phyloP scores from a whole-genome alignment of 2,329 filamentous ascomycete genomes.

The Alternaria incomplexa region DNA sequence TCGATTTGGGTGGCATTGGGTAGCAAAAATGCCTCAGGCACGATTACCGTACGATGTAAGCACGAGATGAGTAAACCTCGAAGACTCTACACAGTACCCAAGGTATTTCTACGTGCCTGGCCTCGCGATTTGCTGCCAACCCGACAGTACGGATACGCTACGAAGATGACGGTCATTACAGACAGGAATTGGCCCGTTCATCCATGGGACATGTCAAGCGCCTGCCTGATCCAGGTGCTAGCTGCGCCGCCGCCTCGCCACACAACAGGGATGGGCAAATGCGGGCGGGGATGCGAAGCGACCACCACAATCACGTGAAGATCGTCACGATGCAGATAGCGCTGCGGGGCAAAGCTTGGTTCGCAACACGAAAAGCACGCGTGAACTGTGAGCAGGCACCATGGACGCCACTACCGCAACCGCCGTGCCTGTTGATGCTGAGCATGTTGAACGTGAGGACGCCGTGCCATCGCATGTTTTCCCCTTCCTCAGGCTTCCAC shows the following conservation, averaged over 20 bases:
- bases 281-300: neutral
- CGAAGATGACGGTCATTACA: slow-evolving; percentile 11
- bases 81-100: slow-evolving; percentile 9
- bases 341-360: slow-evolving; percentile 20
- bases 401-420: slow-evolving; percentile 12
- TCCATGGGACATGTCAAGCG: slow-evolving; percentile 17
- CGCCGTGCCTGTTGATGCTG: neutral
- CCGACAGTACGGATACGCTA: slow-evolving; percentile 14
- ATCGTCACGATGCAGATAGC: slow-evolving; percentile 8
- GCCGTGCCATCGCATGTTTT: slow-evolving; percentile 15
- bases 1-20: neutral
- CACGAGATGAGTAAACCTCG: neutral
- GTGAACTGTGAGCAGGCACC: slow-evolving; percentile 18
- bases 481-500: slow-evolving; percentile 42
- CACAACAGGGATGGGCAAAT: slow-evolving; percentile 1
- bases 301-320: slow-evolving; percentile 15
- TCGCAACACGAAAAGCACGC: slow-evolving; percentile 23
- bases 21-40: neutral
- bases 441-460: slow-evolving; percentile 3
- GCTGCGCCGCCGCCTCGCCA: slow-evolving; percentile 4
- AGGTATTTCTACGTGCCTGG: neutral
- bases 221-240: slow-evolving; percentile 18
- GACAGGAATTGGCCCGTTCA: slow-evolving; percentile 20
- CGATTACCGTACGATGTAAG: slow-evolving; percentile 4
- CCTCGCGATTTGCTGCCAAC: slow-evolving; percentile 3